Percentiles rank a stretch among this genome's conserved stretches.
Conservation (phyloP, 1,284 basidiomycete genomes). For the Puccinia coronata region DNA sequence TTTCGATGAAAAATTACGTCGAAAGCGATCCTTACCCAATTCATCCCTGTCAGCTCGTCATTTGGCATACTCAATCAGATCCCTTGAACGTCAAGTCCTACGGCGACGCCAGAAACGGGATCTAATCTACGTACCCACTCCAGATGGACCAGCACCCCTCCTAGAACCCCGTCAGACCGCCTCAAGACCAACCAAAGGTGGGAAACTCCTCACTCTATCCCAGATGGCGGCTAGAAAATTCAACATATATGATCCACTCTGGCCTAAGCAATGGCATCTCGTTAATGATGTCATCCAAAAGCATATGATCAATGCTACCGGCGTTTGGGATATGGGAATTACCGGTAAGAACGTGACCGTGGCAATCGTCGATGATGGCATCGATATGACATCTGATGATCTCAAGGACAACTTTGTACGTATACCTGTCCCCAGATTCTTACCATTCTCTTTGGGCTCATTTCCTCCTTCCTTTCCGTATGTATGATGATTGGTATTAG, state of each 20-base stretch:
- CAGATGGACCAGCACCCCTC: not conserved
- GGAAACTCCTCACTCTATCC: not conserved
- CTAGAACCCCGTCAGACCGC: not conserved
- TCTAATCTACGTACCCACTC: conserved; percentile 55
- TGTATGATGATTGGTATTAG: conserved; percentile 60
- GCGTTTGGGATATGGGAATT: conserved; percentile 81
- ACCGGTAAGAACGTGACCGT: conserved; percentile 83
- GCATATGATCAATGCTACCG: conserved; percentile 80
- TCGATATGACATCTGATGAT: conserved; percentile 70
- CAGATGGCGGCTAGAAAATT: conserved; percentile 59
- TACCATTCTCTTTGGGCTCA: not conserved
- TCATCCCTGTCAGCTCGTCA: conserved; percentile 49
- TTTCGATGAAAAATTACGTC: conserved; percentile 15
- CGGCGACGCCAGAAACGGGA: conserved; percentile 57
- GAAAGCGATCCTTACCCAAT: conserved; percentile 41
- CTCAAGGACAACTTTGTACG: conserved; percentile 57
- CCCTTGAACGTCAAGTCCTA: conserved; percentile 56
- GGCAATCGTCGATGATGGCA: conserved; percentile 90
- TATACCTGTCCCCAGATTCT: not conserved
- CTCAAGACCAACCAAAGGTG: conserved; percentile 19
- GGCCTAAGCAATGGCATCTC: conserved; percentile 88
- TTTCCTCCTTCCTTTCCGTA: not conserved
- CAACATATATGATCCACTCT: conserved; percentile 81
- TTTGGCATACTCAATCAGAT: conserved; percentile 54
- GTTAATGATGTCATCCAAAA: conserved; percentile 73